A percentile compares a stretch with the other conserved stretches of the same genome.
Evolutionary conservation across 176 grass and related monocot species (phyloP).

Genomic region (Ensete glaucum): DNA sequence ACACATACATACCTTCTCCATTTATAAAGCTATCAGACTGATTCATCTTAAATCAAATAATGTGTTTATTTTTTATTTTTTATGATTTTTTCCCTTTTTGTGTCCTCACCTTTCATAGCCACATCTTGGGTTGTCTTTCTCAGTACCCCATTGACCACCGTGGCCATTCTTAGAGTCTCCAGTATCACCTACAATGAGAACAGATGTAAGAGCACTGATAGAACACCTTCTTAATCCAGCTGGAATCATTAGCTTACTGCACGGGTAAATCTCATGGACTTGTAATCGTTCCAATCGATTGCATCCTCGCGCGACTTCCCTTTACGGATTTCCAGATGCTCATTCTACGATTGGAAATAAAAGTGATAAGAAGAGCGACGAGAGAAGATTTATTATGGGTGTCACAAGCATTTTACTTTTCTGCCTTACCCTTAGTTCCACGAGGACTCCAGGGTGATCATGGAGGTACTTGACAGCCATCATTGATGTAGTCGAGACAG

Average conservation of each 20-base stretch:
- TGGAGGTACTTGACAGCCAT: conserved; percentile 92
- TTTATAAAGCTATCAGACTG: neutral
- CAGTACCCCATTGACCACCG: conserved; percentile 9
- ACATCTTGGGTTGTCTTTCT: conserved; percentile 20
- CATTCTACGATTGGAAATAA: conserved; percentile 32
- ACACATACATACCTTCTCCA: neutral
- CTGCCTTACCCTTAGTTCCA: conserved; percentile 52
- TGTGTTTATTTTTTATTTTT: neutral
- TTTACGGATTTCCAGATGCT: conserved; percentile 63
- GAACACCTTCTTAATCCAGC: neutral
- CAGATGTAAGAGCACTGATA: too few species aligned
- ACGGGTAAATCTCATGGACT: conserved; percentile 72
- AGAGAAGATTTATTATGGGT: neutral
- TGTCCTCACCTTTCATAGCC: conserved; percentile 8
- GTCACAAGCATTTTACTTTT: neutral
- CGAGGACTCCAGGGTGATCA: conserved; percentile 54
- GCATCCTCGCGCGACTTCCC: conserved; percentile 38
- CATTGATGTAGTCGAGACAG: conserved; percentile 88
- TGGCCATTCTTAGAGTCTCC: conserved; percentile 24
- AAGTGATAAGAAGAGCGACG: neutral
- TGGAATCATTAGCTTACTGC: conserved; percentile 34
- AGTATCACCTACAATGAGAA: conserved; percentile 14
- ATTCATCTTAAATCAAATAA: too few species aligned
- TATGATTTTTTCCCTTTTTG: neutral
- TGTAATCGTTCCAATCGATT: conserved; percentile 73